Conservation (phyloP, 352 stramenopile genomes). For the Pythium plurisporium region DNA sequence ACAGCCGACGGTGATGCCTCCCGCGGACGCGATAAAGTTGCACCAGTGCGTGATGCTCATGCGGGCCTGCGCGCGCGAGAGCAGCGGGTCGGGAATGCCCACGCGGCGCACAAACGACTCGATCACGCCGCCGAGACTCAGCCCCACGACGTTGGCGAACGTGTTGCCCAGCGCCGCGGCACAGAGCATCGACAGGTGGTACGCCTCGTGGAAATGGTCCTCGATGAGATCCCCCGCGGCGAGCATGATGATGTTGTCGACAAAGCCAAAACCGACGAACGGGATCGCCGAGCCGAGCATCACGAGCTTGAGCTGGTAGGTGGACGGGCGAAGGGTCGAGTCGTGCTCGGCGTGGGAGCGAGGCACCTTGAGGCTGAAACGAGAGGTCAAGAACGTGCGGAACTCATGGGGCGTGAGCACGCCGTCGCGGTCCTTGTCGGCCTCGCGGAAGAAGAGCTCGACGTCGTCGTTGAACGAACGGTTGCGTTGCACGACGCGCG, state of each 20-base stretch:
- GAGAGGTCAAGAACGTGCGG: conserved; percentile 54
- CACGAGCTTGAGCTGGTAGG: conserved; percentile 67
- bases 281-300: conserved; percentile 76
- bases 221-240: conserved; percentile 94
- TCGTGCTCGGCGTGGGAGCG: conserved; percentile 31
- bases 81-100: conserved; percentile 62
- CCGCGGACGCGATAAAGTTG: conserved; percentile 72
- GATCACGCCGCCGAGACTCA: conserved; percentile 92
- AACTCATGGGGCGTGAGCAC: conserved; percentile 65
- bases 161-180: conserved; percentile 94
- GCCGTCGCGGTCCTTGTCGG: conserved; percentile 66
- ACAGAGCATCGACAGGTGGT: conserved; percentile 95
- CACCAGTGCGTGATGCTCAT: conserved; percentile 71
- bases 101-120: conserved; percentile 65
- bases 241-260: conserved; percentile 87
- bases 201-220: conserved; percentile 88
- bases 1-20: conserved; percentile 86
- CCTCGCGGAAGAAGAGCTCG: conserved; percentile 59
- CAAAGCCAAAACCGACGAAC: conserved; percentile 81
- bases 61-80: conserved; percentile 73
- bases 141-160: conserved; percentile 90
- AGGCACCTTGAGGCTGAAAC: conserved; percentile 56
- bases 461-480: conserved; percentile 48
- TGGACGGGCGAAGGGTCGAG: conserved; percentile 38
- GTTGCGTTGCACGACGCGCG: conserved; percentile 42